A percentile compares a stretch with the other conserved stretches of the same genome.
Evolutionary conservation across 768 basidiomycete species (phyloP).

Genomic region (Termitomyces sp.): DNA sequence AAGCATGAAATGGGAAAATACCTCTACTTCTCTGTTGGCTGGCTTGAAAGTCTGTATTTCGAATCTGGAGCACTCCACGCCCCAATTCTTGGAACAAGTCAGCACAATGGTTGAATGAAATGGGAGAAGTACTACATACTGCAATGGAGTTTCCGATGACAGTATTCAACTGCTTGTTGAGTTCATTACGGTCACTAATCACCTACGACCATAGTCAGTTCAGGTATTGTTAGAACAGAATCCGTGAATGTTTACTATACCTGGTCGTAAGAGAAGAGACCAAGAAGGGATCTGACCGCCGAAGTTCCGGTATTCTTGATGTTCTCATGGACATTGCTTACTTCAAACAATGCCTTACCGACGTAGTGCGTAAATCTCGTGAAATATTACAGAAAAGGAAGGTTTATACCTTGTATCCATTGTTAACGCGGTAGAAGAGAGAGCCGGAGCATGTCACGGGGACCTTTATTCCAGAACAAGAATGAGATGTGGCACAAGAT

Average conservation of each 20-base stretch:
- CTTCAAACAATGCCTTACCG: conserved; percentile 43
- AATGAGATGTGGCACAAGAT: background rate
- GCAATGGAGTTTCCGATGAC: conserved; percentile 48
- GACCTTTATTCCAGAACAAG: conserved; percentile 27
- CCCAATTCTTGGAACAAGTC: conserved; percentile 39
- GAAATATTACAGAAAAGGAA: background rate
- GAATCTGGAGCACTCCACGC: conserved; percentile 55
- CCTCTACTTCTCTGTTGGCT: conserved; percentile 58
- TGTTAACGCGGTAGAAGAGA: conserved; percentile 47
- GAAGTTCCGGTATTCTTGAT: conserved; percentile 52
- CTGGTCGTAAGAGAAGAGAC: conserved; percentile 47
- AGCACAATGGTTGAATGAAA: background rate
- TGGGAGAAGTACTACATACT: conserved; percentile 23
- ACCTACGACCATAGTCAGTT: conserved; percentile 28
- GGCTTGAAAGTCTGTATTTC: conserved; percentile 61
- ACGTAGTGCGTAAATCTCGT: background rate
- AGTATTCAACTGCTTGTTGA: conserved; percentile 44
- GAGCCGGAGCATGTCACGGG: conserved; percentile 53
- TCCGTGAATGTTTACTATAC: conserved; percentile 17
- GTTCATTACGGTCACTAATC: conserved; percentile 51
- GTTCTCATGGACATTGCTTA: conserved; percentile 46
- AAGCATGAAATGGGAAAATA: conserved; percentile 12
- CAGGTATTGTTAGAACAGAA: background rate
- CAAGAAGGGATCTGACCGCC: conserved; percentile 52
- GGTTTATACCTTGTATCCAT: conserved; percentile 41